phyloP scores from a whole-genome alignment of 2,329 filamentous ascomycete species.

The Colletotrichum filicis region DNA sequence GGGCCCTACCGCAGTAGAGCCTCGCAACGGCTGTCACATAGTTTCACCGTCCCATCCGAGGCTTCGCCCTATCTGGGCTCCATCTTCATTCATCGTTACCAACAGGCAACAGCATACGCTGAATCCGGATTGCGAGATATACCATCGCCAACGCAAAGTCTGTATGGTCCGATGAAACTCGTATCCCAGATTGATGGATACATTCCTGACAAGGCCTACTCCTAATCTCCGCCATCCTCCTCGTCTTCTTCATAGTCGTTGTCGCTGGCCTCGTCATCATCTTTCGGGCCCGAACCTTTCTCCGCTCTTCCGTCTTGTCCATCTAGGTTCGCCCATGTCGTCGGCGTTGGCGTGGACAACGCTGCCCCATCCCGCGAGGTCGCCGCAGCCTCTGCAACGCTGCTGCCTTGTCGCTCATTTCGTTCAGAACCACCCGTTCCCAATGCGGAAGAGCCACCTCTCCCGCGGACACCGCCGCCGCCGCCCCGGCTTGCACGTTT shows the following conservation, averaged over 20 bases:
- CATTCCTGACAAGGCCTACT: neutral
- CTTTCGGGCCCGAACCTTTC: constrained; percentile 15
- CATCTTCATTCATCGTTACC: neutral
- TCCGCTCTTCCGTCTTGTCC: constrained; percentile 35
- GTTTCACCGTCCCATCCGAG: constrained; percentile 21
- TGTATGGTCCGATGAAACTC: neutral
- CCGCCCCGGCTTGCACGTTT: constrained; percentile 28
- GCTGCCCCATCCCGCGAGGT: neutral
- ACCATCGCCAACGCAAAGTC: neutral
- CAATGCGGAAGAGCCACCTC: neutral
- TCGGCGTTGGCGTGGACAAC: constrained; percentile 49
- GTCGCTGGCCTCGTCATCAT: constrained; percentile 33
- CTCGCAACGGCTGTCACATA: neutral
- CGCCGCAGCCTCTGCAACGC: neutral
- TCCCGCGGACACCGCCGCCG: constrained; percentile 28
- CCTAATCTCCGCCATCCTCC: constrained; percentile 34
- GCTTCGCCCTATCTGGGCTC: neutral
- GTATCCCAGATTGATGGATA: neutral
- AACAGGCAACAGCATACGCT: neutral
- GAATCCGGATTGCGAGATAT: neutral
- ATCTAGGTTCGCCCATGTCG: constrained; percentile 46
- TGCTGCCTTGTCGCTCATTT: neutral
- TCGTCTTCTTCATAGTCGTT: constrained; percentile 40
- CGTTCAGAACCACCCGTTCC: neutral
- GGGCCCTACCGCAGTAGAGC: neutral